Conservation (phyloP, 192 early-diverging fungal genomes). For the Helicostylum pulchrum region DNA sequence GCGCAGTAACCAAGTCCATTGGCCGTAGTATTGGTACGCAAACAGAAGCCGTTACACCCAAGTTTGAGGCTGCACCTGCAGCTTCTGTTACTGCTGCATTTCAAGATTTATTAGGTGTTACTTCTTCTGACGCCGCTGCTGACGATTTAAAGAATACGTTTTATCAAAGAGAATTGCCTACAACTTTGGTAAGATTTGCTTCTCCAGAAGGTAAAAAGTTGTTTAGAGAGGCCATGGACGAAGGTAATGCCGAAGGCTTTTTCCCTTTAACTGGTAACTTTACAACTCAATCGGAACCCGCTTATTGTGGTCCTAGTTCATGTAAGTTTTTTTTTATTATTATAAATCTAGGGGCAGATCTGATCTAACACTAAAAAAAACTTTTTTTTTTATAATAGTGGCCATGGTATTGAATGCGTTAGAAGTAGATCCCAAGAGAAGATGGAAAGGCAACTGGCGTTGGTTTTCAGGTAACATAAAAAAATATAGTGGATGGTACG, state of each 20-base stretch:
- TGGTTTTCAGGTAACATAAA: slow-evolving; percentile 58
- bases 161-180: slow-evolving; percentile 57
- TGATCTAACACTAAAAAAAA: not conserved
- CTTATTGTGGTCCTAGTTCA: slow-evolving; percentile 84
- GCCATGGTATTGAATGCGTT: slow-evolving; percentile 94
- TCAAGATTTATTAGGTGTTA: not conserved
- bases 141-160: slow-evolving; percentile 32
- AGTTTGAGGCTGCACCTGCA: not conserved
- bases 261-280: slow-evolving; percentile 87
- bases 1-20: not conserved
- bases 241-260: slow-evolving; percentile 80
- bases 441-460: slow-evolving; percentile 94
- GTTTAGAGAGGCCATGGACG: slow-evolving; percentile 74
- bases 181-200: slow-evolving; percentile 71
- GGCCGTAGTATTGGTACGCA: not conserved
- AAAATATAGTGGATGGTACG: no score
- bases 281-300: slow-evolving; percentile 88
- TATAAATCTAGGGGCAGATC: no score
- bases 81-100: not conserved
- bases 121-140: not conserved
- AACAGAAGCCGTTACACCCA: not conserved
- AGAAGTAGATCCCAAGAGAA: slow-evolving; percentile 80
- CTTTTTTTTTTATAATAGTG: slow-evolving; percentile 30
- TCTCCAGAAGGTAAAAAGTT: slow-evolving; percentile 71
- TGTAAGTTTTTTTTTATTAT: slow-evolving; percentile 18